phyloP scores from a whole-genome alignment of 1,284 basidiomycete species.

The Irpex lacteus region DNA sequence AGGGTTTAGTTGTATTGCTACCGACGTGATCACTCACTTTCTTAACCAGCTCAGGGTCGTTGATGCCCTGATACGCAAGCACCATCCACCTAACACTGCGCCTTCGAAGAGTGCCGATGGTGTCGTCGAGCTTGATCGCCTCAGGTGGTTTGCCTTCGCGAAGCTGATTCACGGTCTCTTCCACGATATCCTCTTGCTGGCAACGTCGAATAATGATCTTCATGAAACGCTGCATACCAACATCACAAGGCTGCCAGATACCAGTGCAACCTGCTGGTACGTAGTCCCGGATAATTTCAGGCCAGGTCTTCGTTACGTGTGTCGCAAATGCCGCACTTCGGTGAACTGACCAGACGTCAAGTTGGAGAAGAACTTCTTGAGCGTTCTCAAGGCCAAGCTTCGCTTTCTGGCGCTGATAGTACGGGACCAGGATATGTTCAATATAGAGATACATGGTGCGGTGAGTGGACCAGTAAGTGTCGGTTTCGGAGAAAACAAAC shows the following conservation, averaged over 20 bases:
- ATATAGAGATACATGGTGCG: conserved; percentile 33
- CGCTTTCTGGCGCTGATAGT: conserved; percentile 24
- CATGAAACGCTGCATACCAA: conserved; percentile 24
- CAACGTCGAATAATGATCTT: conserved; percentile 21
- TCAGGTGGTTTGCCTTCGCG: conserved; percentile 4
- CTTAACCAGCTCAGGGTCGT: conserved; percentile 16
- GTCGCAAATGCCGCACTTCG: conserved; percentile 31
- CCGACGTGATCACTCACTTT: conserved; percentile 10
- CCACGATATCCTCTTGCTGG: conserved; percentile 12
- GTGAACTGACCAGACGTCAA: conserved; percentile 40
- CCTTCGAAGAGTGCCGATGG: conserved; percentile 12
- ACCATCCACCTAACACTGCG: conserved; percentile 20
- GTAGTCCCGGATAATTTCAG: conserved; percentile 21
- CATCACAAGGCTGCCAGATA: conserved; percentile 24
- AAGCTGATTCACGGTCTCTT: conserved; percentile 18
- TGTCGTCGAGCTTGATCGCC: conserved; percentile 15
- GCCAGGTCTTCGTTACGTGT: conserved; percentile 28
- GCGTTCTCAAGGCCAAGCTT: conserved; percentile 18
- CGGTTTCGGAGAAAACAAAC: conserved; percentile 25
- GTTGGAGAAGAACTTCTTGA: conserved; percentile 26
- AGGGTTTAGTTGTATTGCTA: no score
- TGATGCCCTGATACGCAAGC: conserved; percentile 15
- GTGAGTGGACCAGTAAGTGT: conserved; percentile 38
- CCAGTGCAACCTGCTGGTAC: conserved; percentile 25
- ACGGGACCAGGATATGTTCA: conserved; percentile 31